Conservation (phyloP, 2,329 filamentous ascomycete genomes). For the Triangularia verruculosa region DNA sequence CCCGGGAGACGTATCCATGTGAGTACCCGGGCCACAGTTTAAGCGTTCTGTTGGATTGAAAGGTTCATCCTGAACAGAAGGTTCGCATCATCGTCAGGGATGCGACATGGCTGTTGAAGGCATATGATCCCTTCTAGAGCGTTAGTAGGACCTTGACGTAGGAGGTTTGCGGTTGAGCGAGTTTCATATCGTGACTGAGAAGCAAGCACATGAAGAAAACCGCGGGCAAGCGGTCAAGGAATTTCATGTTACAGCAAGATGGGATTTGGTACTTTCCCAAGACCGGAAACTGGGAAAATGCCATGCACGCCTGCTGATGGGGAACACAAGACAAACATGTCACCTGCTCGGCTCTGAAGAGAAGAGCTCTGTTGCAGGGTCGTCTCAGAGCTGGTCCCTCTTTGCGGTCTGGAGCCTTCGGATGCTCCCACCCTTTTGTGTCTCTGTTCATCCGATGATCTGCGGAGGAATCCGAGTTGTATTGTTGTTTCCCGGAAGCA, state of each 20-base stretch:
- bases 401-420: background rate
- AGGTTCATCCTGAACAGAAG: background rate
- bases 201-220: background rate
- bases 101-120: background rate
- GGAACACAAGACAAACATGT: background rate
- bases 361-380: background rate
- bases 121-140: background rate
- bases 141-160: background rate
- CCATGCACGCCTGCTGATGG: background rate
- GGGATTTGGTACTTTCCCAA: background rate
- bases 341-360: background rate
- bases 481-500: background rate
- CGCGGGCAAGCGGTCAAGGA: background rate
- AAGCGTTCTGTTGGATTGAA: background rate
- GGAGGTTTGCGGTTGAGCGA: background rate
- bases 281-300: background rate
- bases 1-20: background rate
- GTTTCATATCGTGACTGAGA: background rate
- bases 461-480: background rate
- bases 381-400: background rate
- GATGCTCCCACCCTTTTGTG: background rate
- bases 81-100: background rate
- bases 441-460: background rate
- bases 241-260: background rate
- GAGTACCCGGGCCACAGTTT: background rate